Base-by-base conservation (phyloP, 2,329 filamentous ascomycete genomes). In the Colletotrichum agaves region DNA sequence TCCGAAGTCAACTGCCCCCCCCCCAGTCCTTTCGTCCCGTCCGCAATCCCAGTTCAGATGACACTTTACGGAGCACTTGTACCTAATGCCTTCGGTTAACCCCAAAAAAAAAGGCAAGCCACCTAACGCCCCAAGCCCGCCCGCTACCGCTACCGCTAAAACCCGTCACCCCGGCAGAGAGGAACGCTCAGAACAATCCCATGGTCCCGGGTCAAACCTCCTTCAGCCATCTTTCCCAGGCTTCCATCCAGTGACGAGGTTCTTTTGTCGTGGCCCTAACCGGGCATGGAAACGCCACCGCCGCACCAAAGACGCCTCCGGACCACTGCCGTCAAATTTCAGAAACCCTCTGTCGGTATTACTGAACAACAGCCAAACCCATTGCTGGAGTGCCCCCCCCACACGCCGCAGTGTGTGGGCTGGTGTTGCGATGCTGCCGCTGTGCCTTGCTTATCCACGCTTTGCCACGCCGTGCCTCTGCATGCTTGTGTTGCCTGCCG, bases 161-260 rank as follows among this genome's bases (percentile, higher is more conserved):
- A 53, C 55, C 61, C 61, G 21, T 52, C 12, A 52, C 44, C 50
- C 43, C 37, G 50, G 60, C 59, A 44, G 39, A 53, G 39, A 52
- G 52, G 37, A 7, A 19, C 19, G 46, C 35, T 21, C 52, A 31
- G 27, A 35, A 58, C 59, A 23, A 47, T 58, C 37, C 60, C 60
- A 58, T 46, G 60, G 60, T 50, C 47, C 59, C 44, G 63, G 58
- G 37, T 67, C 57, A 11, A 15, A 37, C 13, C 23, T 27, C 56
- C 17, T 27, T 37, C 46, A 39, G 46, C 44, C 21, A 6, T 37
- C 39, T 33, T 27, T 44, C 39, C 35, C 4, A 49, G 33, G 11
- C 49, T 17, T 7, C 4, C 13, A 8, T 33, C 39, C 57, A 23
- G 39, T 33, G 50, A 50, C 57, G 8, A 35, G 44, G 17, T 50